phyloP scores from a whole-genome alignment of 768 basidiomycete species.

The Favolaschia claudopus region DNA sequence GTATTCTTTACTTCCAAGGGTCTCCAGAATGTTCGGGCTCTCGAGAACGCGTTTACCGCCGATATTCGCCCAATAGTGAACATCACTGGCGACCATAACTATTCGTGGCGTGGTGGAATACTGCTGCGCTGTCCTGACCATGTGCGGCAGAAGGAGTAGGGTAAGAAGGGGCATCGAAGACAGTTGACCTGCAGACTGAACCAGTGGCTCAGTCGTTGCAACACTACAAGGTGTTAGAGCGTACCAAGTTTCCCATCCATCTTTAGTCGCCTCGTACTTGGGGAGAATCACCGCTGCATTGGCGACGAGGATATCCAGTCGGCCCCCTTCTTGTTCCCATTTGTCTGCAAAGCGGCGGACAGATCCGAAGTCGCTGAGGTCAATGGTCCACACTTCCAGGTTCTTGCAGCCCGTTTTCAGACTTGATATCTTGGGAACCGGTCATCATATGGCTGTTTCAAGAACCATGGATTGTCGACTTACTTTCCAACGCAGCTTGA shows the following conservation, averaged over 20 bases:
- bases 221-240: not conserved
- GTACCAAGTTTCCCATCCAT: constrained; percentile 43
- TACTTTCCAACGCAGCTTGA: constrained; percentile 18
- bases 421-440: constrained; percentile 1
- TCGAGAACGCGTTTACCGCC: constrained; percentile 18
- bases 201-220: not conserved
- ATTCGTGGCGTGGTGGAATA: constrained; percentile 25
- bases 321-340: constrained; percentile 29
- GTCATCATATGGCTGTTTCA: not conserved
- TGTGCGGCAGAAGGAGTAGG: constrained; percentile 39
- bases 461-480: not conserved
- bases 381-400: constrained; percentile 41
- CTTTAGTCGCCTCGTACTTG: constrained; percentile 30
- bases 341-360: constrained; percentile 41
- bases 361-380: constrained; percentile 40
- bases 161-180: constrained; percentile 39
- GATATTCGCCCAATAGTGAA: constrained; percentile 29
- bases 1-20: constrained; percentile 28
- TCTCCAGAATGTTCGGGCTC: constrained; percentile 23
- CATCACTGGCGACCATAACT: constrained; percentile 39
- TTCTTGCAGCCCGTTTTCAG: constrained; percentile 15
- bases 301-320: constrained; percentile 39
- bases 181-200: constrained; percentile 46
- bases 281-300: constrained; percentile 36
- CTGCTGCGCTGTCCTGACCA: constrained; percentile 31